Base-by-base conservation (phyloP, 1,139 yeast genomes). In the Nakaseomyces bracarensis region DNA sequence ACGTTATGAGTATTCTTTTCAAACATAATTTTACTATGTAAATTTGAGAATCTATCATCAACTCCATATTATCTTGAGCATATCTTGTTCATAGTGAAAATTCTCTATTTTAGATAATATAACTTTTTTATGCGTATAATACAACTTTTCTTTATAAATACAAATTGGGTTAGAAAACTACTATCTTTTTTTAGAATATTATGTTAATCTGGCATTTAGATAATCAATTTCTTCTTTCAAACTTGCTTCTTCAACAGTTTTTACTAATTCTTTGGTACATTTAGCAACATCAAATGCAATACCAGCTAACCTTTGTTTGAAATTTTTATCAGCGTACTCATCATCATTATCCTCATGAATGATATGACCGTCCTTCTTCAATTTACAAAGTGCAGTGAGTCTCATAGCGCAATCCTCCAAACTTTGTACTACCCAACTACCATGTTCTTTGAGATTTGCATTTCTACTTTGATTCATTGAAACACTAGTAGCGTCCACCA, bases 281-380 rank as follows among this genome's bases (percentile, higher is more conserved):
- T 87, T 85, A 39, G 96, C 96, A 67, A 87, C 86, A 60, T 89
- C 97, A 64, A 85, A 89, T 15, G 95, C 86, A 48, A 86, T 82
- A 1, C 96, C 96, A 0, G 97, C 96, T 49, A 89, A 74, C 52
- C 96, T 74, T 64, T 89, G 96, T 63, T 61, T 61, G 68, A 86
- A 82, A 51, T 83, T 83, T 61, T 89, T 84, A 60, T 87, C 95
- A 3, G 96, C 96, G 59, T 74, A 79, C 42, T 77, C 82, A 27
- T 64, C 68, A 49, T 79, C 86, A 39, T 69, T 72, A 47, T 72
- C 51, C 64, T 77, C 68, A 54, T 46, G 47, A 10, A 39, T 49
- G 4, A 61, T 49, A 22, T 52, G 60, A n/a, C 62, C 63, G 13
- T 62, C 63, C 34, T 59, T 57, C 34, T 63, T 64, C 26, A 75